Evolutionary conservation across 2,329 filamentous ascomycete species (phyloP).

Genomic region (Pestalotiopsis sp.): DNA sequence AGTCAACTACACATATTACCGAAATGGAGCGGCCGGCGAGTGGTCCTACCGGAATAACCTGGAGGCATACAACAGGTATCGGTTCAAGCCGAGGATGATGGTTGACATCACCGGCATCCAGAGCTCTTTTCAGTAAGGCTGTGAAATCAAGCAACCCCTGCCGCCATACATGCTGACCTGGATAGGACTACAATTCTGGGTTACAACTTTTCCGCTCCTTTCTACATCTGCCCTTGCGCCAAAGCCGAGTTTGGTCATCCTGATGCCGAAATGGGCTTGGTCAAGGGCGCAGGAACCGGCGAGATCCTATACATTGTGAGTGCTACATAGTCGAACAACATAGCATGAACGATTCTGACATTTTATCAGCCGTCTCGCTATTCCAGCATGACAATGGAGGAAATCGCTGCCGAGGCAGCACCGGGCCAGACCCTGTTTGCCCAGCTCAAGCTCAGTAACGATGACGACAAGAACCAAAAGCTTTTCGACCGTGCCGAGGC

Average conservation of each 20-base stretch:
- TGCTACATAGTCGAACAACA: background rate
- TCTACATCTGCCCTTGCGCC: conserved; percentile 56
- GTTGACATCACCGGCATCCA: conserved; percentile 51
- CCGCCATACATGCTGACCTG: conserved; percentile 2
- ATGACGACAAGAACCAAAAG: conserved; percentile 16
- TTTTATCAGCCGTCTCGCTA: conserved; percentile 33
- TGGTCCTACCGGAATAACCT: conserved; percentile 61
- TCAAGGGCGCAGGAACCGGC: conserved; percentile 48
- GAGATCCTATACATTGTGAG: conserved; percentile 52
- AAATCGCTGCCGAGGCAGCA: conserved; percentile 39
- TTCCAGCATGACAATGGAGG: conserved; percentile 36
- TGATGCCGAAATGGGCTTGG: conserved; percentile 51
- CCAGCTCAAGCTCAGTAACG: conserved; percentile 32
- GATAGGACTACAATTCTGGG: conserved; percentile 51
- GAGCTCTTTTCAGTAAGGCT: conserved; percentile 34
- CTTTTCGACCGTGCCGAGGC: conserved; percentile 17
- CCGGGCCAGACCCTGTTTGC: conserved; percentile 18
- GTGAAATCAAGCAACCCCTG: background rate
- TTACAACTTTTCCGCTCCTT: conserved; percentile 55
- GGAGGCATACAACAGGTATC: conserved; percentile 53
- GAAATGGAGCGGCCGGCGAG: conserved; percentile 57
- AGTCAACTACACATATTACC: conserved; percentile 58
- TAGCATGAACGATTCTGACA: background rate
- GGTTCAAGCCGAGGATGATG: conserved; percentile 50
- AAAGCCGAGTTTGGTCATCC: conserved; percentile 46